Base-by-base conservation (phyloP, 2,329 filamentous ascomycete species). In the Penicillium hordei region DNA sequence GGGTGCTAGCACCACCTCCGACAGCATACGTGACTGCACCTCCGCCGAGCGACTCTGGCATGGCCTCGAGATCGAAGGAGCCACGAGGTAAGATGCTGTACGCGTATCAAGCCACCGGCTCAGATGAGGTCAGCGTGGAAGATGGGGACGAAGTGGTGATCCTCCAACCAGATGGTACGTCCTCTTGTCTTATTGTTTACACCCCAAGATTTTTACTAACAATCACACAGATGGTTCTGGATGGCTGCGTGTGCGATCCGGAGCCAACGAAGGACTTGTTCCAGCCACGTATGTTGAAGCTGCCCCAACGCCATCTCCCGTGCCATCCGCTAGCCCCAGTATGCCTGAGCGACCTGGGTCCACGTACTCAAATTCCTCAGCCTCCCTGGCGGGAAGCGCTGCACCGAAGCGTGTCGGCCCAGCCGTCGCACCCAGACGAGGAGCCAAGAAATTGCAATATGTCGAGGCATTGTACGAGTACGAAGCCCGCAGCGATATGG, bases 401-500 rank as follows among this genome's bases (percentile, higher is more conserved):
- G 76, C 78, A 4, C 69, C 73, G 39, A 96, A 93, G 79, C 96
- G 95, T 76, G 92, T 95, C 73, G 93, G 93, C 0, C 93, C 93
- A 0, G 92, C 89, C 0, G 94, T 99, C 5, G 94, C 94, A 15
- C 94, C 94, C 4, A 88, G 88, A 65, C 86, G 93, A 10, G 93
- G 93, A 15, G 93, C 92, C 4, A 97, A 96, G 84, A 96, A 96
- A 74, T 81, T 97, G 36, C 91, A 89, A 70, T 96, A 97, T 68
- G 93, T 95, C 1, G 90, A 96, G 72, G 94, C 94, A 1, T 65
- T 97, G 67, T 99, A 97, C 73, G 91, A 94, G 50, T 99, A 99
- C 73, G 82, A 87, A 51, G 91, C 93, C 19, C 88, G 91, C 68
- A 92, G 87, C 64, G 91, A 95, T 6, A 84, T 86, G 8, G 94